phyloP scores from a whole-genome alignment of 139 green algal genomes.

The Bryopsis sp. region DNA sequence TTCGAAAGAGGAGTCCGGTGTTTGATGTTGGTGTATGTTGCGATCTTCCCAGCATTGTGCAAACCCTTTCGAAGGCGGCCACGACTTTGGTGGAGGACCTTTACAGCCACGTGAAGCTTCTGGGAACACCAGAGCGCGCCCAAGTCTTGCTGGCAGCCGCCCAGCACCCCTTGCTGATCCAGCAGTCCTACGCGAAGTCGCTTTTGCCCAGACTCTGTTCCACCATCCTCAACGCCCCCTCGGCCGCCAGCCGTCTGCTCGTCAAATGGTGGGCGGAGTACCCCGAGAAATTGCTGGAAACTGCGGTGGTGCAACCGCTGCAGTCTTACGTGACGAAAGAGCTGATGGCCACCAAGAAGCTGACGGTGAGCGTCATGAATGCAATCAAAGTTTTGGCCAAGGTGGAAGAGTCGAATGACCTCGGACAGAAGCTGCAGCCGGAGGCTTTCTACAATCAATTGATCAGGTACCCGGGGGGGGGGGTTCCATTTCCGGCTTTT shows the following conservation, averaged over 20 bases:
- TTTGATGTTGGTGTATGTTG: no score
- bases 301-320: constrained; percentile 55
- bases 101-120: constrained; percentile 49
- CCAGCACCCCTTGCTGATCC: constrained; percentile 64
- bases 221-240: constrained; percentile 51
- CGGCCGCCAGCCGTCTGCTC: constrained; percentile 51
- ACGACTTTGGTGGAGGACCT: constrained; percentile 54
- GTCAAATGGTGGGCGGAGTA: constrained; percentile 82
- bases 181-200: constrained; percentile 45
- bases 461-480: constrained; percentile 54
- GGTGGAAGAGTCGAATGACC: constrained; percentile 73
- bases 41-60: neutral
- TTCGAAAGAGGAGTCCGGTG: no score
- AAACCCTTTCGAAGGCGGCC: constrained; percentile 40
- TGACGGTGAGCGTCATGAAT: constrained; percentile 80
- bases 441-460: constrained; percentile 89
- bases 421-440: constrained; percentile 54
- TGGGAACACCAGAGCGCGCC: constrained; percentile 63
- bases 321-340: constrained; percentile 67
- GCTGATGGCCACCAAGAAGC: constrained; percentile 77
- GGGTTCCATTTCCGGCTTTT: neutral
- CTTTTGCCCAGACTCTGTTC: constrained; percentile 70
- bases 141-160: constrained; percentile 72
- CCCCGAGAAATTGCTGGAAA: constrained; percentile 51
- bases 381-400: constrained; percentile 76